phyloP scores from a whole-genome alignment of 2,329 filamentous ascomycete species.

The Corniculantispora saksenae region DNA sequence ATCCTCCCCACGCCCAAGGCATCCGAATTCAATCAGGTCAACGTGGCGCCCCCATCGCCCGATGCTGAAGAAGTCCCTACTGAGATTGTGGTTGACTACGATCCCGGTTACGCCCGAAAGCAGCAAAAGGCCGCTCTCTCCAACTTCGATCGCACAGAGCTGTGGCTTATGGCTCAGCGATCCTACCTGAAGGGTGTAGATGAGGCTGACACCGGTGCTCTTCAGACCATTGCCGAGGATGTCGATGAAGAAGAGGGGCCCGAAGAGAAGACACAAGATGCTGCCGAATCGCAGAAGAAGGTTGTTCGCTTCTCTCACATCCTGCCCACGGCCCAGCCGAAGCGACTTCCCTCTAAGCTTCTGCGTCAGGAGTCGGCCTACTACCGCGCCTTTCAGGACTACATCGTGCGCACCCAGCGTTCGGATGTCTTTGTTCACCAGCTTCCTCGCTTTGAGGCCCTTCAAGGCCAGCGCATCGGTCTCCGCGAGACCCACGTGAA shows the following conservation, averaged over 20 bases:
- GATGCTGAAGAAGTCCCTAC: constrained; percentile 58
- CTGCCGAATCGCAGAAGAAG: constrained; percentile 57
- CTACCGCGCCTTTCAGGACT: constrained; percentile 81
- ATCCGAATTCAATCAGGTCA: constrained; percentile 33
- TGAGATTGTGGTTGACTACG: constrained; percentile 70
- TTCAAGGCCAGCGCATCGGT: constrained; percentile 80
- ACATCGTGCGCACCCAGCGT: constrained; percentile 64
- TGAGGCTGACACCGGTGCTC: constrained; percentile 40
- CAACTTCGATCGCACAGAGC: constrained; percentile 81
- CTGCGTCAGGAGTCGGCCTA: constrained; percentile 72
- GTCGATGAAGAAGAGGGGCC: constrained; percentile 35
- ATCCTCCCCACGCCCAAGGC: constrained; percentile 34
- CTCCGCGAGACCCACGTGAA: constrained; percentile 73
- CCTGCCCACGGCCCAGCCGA: constrained; percentile 47
- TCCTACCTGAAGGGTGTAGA: constrained; percentile 72
- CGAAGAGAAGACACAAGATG: constrained; percentile 24
- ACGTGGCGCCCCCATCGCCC: constrained; percentile 41
- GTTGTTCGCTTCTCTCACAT: constrained; percentile 71
- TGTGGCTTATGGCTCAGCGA: constrained; percentile 84
- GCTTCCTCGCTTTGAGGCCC: constrained; percentile 80
- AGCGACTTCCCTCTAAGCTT: constrained; percentile 54
- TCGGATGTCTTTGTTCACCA: constrained; percentile 83
- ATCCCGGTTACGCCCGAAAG: constrained; percentile 72
- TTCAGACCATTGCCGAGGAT: constrained; percentile 40
- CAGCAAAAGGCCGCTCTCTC: constrained; percentile 68